phyloP scores from a whole-genome alignment of 2,329 filamentous ascomycete species.

The Rutstroemia sp. region DNA sequence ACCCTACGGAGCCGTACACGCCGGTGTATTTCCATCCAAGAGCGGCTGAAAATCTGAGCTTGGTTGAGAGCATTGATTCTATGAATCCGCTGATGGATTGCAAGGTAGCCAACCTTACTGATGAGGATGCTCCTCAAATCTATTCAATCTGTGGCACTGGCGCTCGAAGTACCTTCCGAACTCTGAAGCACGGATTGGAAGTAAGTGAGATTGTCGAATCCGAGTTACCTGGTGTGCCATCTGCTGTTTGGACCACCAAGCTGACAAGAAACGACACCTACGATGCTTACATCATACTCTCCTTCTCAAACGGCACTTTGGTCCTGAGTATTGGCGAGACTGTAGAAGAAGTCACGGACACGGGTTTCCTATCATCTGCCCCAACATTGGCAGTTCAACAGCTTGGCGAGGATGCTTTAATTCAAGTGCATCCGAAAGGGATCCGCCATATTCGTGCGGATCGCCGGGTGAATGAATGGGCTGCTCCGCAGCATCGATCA shows the following conservation, averaged over 20 bases:
- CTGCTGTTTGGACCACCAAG: constrained; percentile 93
- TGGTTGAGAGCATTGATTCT: constrained; percentile 78
- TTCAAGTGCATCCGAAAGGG: constrained; percentile 94
- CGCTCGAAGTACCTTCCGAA: constrained; percentile 83
- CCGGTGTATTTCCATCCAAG: constrained; percentile 83
- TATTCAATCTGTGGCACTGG: constrained; percentile 88
- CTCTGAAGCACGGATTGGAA: constrained; percentile 84
- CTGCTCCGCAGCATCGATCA: constrained; percentile 83
- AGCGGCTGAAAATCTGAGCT: constrained; percentile 69
- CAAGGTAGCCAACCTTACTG: constrained; percentile 82
- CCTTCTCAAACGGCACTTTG: constrained; percentile 81
- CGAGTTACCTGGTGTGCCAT: constrained; percentile 79
- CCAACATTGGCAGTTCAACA: constrained; percentile 90
- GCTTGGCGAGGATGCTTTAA: constrained; percentile 83
- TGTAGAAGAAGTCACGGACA: constrained; percentile 91
- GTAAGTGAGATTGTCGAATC: constrained; percentile 96
- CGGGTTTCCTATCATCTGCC: constrained; percentile 81
- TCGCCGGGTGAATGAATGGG: constrained; percentile 83
- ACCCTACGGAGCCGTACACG: constrained; percentile 62
- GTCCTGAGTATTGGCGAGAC: constrained; percentile 95
- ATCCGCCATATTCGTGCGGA: constrained; percentile 81
- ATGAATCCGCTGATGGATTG: constrained; percentile 89
- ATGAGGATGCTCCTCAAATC: constrained; percentile 93
- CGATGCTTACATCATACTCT: constrained; percentile 93
- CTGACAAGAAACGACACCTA: constrained; percentile 73